Percentiles rank a stretch among this genome's conserved stretches.
Evolutionary conservation across 352 stramenopile genomes (phyloP).

Genomic region (Globisporangium spinosum): DNA sequence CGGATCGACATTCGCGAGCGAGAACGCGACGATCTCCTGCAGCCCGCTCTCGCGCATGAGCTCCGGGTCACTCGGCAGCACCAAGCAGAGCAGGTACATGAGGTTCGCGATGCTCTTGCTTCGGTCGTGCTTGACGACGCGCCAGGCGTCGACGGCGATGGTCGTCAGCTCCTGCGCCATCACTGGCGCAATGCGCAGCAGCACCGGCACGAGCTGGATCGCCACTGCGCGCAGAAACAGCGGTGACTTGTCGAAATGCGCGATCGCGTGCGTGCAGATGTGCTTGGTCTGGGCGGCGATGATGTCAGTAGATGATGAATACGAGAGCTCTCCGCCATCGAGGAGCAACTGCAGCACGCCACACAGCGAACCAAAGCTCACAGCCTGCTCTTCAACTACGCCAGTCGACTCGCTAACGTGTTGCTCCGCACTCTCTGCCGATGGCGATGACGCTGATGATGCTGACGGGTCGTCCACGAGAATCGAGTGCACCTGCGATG

Average conservation of each 20-base stretch:
- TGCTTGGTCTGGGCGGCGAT: slow-evolving; percentile 22
- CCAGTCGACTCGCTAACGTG: background rate
- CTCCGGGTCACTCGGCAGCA: slow-evolving; percentile 44
- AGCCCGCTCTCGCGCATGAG: slow-evolving; percentile 35
- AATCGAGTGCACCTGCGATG: slow-evolving; percentile 4
- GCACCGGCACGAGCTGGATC: slow-evolving; percentile 41
- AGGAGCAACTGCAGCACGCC: slow-evolving; percentile 42
- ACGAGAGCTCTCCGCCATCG: slow-evolving; percentile 5
- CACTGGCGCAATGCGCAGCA: slow-evolving; percentile 23
- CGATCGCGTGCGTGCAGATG: slow-evolving; percentile 41
- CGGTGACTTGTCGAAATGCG: slow-evolving; percentile 32
- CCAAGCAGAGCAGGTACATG: slow-evolving; percentile 56
- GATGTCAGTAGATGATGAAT: background rate
- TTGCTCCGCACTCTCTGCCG: background rate
- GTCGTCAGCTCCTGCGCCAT: slow-evolving; percentile 19
- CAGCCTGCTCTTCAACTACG: background rate
- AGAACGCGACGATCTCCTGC: slow-evolving; percentile 49
- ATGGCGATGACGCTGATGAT: background rate
- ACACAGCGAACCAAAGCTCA: slow-evolving; percentile 50
- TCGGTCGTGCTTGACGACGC: slow-evolving; percentile 2
- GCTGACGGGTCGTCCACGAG: slow-evolving; percentile 7
- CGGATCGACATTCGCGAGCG: slow-evolving; percentile 46
- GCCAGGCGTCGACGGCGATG: slow-evolving; percentile 27
- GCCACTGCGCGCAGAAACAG: slow-evolving; percentile 43
- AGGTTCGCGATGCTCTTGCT: slow-evolving; percentile 37